Conservation (phyloP, 2,329 filamentous ascomycete genomes). For the Pleurostoma richardsiae region DNA sequence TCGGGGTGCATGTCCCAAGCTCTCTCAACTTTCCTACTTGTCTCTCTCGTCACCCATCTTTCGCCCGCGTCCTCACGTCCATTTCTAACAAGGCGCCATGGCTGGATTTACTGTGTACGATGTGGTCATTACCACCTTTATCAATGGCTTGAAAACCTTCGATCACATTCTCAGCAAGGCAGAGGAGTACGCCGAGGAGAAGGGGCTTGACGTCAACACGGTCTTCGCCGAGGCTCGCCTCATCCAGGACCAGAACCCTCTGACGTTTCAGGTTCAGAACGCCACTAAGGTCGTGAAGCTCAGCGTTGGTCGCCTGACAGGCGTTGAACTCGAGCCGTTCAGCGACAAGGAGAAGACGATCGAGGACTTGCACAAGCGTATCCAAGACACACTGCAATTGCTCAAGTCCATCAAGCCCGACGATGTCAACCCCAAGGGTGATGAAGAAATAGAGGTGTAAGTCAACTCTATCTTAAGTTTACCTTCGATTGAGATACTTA, state of each 20-base stretch:
- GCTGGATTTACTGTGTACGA: constrained; percentile 17
- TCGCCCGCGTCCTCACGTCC: too few relatives aligned
- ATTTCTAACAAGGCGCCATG: constrained; percentile 9
- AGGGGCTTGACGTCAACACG: constrained; percentile 16
- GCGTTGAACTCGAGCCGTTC: constrained; percentile 12
- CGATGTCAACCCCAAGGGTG: not conserved
- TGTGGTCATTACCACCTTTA: constrained; percentile 18
- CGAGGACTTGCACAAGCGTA: constrained; percentile 6
- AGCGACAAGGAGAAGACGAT: constrained; percentile 13
- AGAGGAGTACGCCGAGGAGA: constrained; percentile 14
- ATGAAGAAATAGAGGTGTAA: not conserved
- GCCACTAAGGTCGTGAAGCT: constrained; percentile 18
- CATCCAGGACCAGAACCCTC: constrained; percentile 23
- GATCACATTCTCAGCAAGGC: constrained; percentile 21
- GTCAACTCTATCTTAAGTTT: not conserved
- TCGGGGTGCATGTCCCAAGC: too few relatives aligned
- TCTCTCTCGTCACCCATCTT: too few relatives aligned
- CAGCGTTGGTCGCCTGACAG: constrained; percentile 18
- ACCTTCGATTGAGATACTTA: too few relatives aligned
- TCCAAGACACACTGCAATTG: constrained; percentile 8
- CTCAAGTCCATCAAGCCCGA: not conserved
- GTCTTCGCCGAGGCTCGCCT: constrained; percentile 20
- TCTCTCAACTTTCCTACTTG: too few relatives aligned
- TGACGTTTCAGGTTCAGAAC: constrained; percentile 26
- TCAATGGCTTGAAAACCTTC: constrained; percentile 22